A percentile compares a stretch with the other conserved stretches of the same genome.
These are phyloP conservation scores for Trypanosoma caninum DNA, from an alignment of 208 protist species.

Conservation along the genomic window DNA sequence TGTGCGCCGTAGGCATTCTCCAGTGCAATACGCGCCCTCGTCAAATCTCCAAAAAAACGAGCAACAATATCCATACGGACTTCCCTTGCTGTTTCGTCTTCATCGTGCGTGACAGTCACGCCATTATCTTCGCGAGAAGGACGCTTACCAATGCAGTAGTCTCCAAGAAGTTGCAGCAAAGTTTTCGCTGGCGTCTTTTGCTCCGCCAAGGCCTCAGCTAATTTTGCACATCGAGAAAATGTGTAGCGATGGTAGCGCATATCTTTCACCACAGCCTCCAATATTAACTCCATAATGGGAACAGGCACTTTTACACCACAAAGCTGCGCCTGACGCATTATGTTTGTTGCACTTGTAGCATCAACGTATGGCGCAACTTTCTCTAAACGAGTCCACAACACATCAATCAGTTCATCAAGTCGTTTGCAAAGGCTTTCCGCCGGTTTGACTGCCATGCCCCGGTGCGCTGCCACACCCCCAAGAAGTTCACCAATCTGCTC, in stretches of 20 bases:
- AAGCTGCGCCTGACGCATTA: slow-evolving; percentile 29
- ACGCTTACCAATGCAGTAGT: slow-evolving; percentile 54
- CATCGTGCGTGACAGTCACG: slow-evolving; percentile 12
- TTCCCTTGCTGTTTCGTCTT: slow-evolving; percentile 14
- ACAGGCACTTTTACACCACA: slow-evolving; percentile 36
- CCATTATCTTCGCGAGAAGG: slow-evolving; percentile 31
- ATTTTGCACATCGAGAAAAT: slow-evolving; percentile 16
- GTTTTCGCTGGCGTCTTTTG: slow-evolving; percentile 35
- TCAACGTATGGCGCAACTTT: slow-evolving; percentile 41
- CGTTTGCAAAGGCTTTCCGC: slow-evolving; percentile 29
- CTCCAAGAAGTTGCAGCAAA: slow-evolving; percentile 36
- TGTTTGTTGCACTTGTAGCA: slow-evolving; percentile 17
- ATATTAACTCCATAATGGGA: slow-evolving; percentile 28
- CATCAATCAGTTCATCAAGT: slow-evolving; percentile 30
- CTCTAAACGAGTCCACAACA: slow-evolving; percentile 51
- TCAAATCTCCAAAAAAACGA: slow-evolving; percentile 33
- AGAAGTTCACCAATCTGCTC: slow-evolving; percentile 61
- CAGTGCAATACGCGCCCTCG: slow-evolving; percentile 35
- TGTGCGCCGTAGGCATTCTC: slow-evolving; percentile 44
- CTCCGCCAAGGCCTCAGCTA: slow-evolving; percentile 21
- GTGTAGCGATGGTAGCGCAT: slow-evolving; percentile 26
- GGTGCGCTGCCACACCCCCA: slow-evolving; percentile 25
- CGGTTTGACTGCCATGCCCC: slow-evolving; percentile 12
- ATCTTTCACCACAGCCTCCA: slow-evolving; percentile 26
- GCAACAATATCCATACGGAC: slow-evolving; percentile 31